Conservation (phyloP, 352 stramenopile species). For the Plasmopara muralis region DNA sequence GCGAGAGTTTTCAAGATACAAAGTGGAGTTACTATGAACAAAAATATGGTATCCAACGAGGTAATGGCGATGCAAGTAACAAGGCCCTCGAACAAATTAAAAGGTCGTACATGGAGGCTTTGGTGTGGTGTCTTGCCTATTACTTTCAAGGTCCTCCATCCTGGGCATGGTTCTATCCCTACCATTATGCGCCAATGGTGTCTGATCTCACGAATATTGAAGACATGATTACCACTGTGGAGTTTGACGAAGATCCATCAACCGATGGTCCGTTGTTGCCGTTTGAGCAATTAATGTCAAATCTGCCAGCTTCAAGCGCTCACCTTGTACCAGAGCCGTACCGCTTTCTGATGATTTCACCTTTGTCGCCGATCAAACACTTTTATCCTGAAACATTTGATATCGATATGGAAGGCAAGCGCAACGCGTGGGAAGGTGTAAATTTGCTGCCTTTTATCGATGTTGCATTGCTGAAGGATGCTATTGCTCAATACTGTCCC, state of each 20-base stretch:
- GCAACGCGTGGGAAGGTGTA: slow-evolving; percentile 98
- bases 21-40: slow-evolving; percentile 83
- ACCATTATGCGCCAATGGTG: slow-evolving; percentile 98
- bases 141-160: slow-evolving; percentile 91
- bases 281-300: slow-evolving; percentile 97
- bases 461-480: slow-evolving; percentile 82
- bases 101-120: slow-evolving; percentile 68
- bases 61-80: slow-evolving; percentile 53
- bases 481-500: slow-evolving; percentile 90
- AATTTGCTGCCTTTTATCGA: slow-evolving; percentile 99
- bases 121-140: slow-evolving; percentile 76
- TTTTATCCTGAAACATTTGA: slow-evolving; percentile 88
- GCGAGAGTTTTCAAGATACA: slow-evolving; percentile 70
- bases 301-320: slow-evolving; percentile 92
- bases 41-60: slow-evolving; percentile 64
- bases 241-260: slow-evolving; percentile 75
- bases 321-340: slow-evolving; percentile 92
- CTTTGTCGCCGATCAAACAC: slow-evolving; percentile 94
- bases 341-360: slow-evolving; percentile 92
- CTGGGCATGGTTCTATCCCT: slow-evolving; percentile 99
- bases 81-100: slow-evolving; percentile 53
- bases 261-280: slow-evolving; percentile 87
- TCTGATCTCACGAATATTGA: slow-evolving; percentile 94
- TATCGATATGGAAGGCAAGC: slow-evolving; percentile 85
- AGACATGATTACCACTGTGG: slow-evolving; percentile 48